These are phyloP conservation scores for Lentinus tigrinus DNA, from an alignment of 768 basidiomycete species.

Conservation along the genomic window DNA sequence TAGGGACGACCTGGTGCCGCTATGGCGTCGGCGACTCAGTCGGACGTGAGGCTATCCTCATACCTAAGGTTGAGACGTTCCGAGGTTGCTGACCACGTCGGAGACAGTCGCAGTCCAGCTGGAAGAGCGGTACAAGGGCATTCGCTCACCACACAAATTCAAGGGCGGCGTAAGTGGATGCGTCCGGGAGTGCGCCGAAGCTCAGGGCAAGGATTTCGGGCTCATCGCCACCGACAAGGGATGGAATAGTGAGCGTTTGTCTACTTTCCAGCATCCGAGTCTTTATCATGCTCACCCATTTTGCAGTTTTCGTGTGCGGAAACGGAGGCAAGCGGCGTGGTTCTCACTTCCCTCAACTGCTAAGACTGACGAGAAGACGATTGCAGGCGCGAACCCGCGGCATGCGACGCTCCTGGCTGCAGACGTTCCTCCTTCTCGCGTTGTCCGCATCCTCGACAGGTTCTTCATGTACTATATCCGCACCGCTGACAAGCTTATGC, in stretches of 20 bases:
- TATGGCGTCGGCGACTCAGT: constrained; percentile 77
- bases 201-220: constrained; percentile 74
- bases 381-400: constrained; percentile 30
- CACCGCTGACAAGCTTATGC: constrained; percentile 68
- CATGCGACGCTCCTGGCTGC: constrained; percentile 66
- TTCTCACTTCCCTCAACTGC: too few relatives aligned
- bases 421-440: constrained; percentile 67
- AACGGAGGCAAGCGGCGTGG: constrained; percentile 53
- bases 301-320: constrained; percentile 59
- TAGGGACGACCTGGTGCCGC: constrained; percentile 71
- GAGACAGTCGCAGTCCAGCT: constrained; percentile 60
- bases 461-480: constrained; percentile 70
- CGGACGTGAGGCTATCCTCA: constrained; percentile 35
- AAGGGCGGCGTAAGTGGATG: constrained; percentile 79
- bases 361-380: too few relatives aligned
- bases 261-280: not conserved
- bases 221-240: constrained; percentile 77
- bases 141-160: constrained; percentile 70
- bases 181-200: constrained; percentile 75
- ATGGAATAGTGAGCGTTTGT: constrained; percentile 54
- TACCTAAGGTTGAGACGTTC: not conserved
- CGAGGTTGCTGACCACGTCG: not conserved
- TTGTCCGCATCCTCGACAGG: constrained; percentile 60
- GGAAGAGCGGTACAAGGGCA: constrained; percentile 71
- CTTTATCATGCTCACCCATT: not conserved